Evolutionary conservation across 345 rosid genomes (phyloP), one percentile per base, ranked within the genome.

Genomic region (Gossypium sturtianum): DNA sequence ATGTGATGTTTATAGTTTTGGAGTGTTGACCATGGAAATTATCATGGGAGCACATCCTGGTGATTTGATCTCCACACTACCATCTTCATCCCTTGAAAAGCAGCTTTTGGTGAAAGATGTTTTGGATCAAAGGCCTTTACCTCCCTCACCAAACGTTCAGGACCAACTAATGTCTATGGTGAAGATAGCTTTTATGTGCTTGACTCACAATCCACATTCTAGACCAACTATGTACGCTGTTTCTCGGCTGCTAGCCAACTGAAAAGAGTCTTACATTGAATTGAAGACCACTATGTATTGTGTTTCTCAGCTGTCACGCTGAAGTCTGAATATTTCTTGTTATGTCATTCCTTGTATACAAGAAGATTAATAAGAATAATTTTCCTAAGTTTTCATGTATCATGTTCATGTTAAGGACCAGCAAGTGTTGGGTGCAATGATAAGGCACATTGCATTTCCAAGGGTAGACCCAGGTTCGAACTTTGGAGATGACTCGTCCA

Each of bases 191-290:
- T 41, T 43, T 43, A 65, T 41, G 69, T 65, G 69, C 69, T 19
- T 65, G 51, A 16, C 27, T 4, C 16, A 41, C 27, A 65, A 41
- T n/a, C 51, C 69, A 4, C 51, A n/a, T 43, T 65, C 51, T 65
- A 65, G 69, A 65, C 69, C 69, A 44, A 43, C 69, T 13, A 65
- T 65, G 66, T 62, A 62, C 22, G 45, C 6, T 65, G 27, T 65
- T 43, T 43, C 51, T 43, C 29, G 10, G 69, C 25, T 19, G 29
- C 13, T 65, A 43, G 23, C 51, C 17, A 20, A 19, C 51, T 65
- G 27, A 65, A 43, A 38, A 64, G 49, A 22, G 45, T 38, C 22
- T 63, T 38, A 17, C 19, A 15, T 61, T 61, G n/a, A 15, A 57
- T 57, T 57, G 61, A 13, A 57, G 61, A 20, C 29, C 27, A 9